phyloP scores from a whole-genome alignment of 177 flowering plant genomes.

The Vitis hybrid region DNA sequence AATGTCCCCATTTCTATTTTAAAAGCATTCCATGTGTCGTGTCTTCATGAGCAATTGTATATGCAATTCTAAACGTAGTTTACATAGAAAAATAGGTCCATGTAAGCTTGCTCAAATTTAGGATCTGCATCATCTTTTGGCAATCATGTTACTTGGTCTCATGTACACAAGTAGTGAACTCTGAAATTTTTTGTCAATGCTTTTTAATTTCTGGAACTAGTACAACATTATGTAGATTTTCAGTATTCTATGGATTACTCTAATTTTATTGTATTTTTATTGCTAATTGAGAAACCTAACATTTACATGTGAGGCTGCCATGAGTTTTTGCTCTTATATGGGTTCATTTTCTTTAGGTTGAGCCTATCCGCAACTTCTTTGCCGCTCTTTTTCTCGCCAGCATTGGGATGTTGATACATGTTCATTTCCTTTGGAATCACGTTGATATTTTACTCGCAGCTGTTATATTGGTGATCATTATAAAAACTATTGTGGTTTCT shows the following conservation, averaged over 20 bases:
- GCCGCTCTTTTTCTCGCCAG: slow-evolving; percentile 98
- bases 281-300: background rate
- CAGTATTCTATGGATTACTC: background rate
- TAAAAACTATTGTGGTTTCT: slow-evolving; percentile 75
- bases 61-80: no score
- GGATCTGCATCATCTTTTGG: no score
- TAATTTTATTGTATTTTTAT: background rate
- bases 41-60: no score
- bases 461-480: slow-evolving; percentile 78
- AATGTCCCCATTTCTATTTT: no score
- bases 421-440: slow-evolving; percentile 97
- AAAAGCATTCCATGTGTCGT: no score
- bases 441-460: slow-evolving; percentile 93
- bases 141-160: no score
- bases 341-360: slow-evolving; percentile 47
- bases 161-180: no score
- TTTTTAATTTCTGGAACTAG: no score
- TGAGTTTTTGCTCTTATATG: slow-evolving; percentile 14
- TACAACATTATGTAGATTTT: no score
- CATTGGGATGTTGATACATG: slow-evolving; percentile 97
- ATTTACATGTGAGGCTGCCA: background rate
- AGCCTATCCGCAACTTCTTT: slow-evolving; percentile 94
- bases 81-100: no score
- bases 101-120: no score
- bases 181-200: no score